Evolutionary conservation across 345 rosid genomes (phyloP), one percentile per base, ranked within the genome.

Genomic region (Eutrema yunnanense): DNA sequence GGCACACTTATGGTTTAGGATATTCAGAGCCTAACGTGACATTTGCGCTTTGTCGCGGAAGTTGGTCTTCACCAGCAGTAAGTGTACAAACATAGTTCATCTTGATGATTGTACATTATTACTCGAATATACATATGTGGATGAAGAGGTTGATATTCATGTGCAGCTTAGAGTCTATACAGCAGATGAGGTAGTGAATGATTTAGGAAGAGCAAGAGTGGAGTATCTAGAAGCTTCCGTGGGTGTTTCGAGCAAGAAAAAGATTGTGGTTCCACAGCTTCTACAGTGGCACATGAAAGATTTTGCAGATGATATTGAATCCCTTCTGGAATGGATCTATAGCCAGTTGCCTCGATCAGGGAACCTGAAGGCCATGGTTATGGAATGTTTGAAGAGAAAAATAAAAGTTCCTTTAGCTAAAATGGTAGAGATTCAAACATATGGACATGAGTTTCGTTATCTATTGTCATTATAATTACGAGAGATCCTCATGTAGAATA

Each of bases 41-140:
- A 14, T 93, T 93, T 48, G 97, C 96, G 10, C 96, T 93, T 68
- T 88, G 97, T 76, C 84, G 96, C 44, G 97, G 97, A 81, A 88
- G 84, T 59, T 86, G 94, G 96, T 93, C 98, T 37, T 93, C 98
- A 47, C 98, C 98, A 37, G 96, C 96, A 6, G 97, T 87, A 84
- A 84, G 93, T 83, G 6, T 43, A 22, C 19, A 56, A 5, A 56
- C 58, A 44, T 69, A 44, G 30, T n/a, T 34, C 5, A 57, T 49
- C 52, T 14, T 57, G 42, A 33, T 0, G 10, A 48, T 5, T 33
- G 9, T 14, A 22, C 8, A 52, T 34, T 34, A 56, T 22, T 37
- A 29, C 37, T 34, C 29, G 0, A 40, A 40, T 6, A 55, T 27
- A 47, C 26, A 22, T 14, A 29, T 8, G 55, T 27, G 29, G 27